These are phyloP conservation scores for Anthracocystis setariae DNA, from an alignment of 1,284 basidiomycete genomes.

Conservation along the genomic window DNA sequence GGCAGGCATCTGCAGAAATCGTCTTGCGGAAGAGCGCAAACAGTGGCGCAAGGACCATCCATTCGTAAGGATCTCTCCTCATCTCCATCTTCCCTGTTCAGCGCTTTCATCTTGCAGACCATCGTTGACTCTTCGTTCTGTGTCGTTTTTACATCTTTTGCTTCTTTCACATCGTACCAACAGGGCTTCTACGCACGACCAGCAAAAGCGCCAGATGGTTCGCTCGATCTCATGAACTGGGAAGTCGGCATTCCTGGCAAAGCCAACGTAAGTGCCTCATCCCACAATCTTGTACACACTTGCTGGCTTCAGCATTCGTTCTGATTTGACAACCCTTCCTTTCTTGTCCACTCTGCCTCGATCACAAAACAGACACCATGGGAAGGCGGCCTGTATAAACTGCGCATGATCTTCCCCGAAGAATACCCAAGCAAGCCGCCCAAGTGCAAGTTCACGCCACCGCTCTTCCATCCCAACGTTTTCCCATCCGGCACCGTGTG, in stretches of 20 bases:
- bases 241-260: slow-evolving; percentile 78
- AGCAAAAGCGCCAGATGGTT: slow-evolving; percentile 85
- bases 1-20: slow-evolving; percentile 52
- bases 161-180: not conserved
- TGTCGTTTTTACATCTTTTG: not conserved
- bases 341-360: not conserved
- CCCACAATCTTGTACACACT: not conserved
- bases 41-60: slow-evolving; percentile 99
- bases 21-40: slow-evolving; percentile 95
- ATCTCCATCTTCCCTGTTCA: no score
- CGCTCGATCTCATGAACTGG: slow-evolving; percentile 97
- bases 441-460: slow-evolving; percentile 97
- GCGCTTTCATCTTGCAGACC: not conserved
- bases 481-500: slow-evolving; percentile 99
- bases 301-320: no score
- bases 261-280: slow-evolving; percentile 60
- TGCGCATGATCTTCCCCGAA: slow-evolving; percentile 76
- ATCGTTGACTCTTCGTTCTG: not conserved
- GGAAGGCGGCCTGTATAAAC: slow-evolving; percentile 94
- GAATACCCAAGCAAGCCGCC: slow-evolving; percentile 91
- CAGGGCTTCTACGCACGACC: slow-evolving; percentile 98
- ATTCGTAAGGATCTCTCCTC: slow-evolving; percentile 77
- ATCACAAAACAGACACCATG: slow-evolving; percentile 80
- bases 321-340: no score
- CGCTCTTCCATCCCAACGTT: slow-evolving; percentile 97